Evolutionary conservation across 805 yeast genomes (phyloP).

Genomic region (Kodamaea neixiangensis): DNA sequence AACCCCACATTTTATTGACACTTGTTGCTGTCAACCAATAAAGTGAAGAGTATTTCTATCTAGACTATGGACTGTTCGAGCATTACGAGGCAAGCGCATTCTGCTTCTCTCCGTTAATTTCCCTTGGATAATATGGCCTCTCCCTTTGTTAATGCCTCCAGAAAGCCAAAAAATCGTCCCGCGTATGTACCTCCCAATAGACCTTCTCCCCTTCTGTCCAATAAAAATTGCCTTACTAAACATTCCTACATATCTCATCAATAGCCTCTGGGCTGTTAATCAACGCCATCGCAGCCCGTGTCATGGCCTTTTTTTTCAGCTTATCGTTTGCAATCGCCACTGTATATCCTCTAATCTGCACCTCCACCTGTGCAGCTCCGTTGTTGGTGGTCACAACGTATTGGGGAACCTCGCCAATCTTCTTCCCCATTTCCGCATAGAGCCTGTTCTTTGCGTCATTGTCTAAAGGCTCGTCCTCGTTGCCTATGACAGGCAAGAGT

Average conservation of each 20-base stretch:
- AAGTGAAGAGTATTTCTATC: no score
- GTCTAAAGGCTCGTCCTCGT: slow-evolving; percentile 26
- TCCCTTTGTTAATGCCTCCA: no score
- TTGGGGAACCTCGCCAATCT: slow-evolving; percentile 36
- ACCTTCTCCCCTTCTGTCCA: neutral
- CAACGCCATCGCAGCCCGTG: slow-evolving; percentile 42
- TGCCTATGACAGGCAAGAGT: slow-evolving; percentile 31
- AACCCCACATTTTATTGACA: no score
- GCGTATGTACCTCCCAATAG: no score
- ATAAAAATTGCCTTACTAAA: neutral
- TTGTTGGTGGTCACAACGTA: slow-evolving; percentile 20
- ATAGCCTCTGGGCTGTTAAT: slow-evolving; percentile 26
- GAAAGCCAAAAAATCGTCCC: no score
- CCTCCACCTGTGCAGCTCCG: slow-evolving; percentile 19
- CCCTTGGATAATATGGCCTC: no score
- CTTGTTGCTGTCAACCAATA: no score
- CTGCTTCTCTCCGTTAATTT: no score
- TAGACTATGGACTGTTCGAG: no score
- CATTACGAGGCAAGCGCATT: no score
- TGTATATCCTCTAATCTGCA: slow-evolving; percentile 29
- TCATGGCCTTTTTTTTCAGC: slow-evolving; percentile 42
- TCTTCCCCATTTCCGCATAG: slow-evolving; percentile 40
- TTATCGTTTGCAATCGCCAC: slow-evolving; percentile 36
- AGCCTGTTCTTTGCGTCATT: slow-evolving; percentile 41
- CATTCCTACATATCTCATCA: slow-evolving; percentile 14